Evolutionary conservation across 1,284 basidiomycete species (phyloP), one percentile per base, ranked within the genome.

Genomic region (Psilocybe mexicana): DNA sequence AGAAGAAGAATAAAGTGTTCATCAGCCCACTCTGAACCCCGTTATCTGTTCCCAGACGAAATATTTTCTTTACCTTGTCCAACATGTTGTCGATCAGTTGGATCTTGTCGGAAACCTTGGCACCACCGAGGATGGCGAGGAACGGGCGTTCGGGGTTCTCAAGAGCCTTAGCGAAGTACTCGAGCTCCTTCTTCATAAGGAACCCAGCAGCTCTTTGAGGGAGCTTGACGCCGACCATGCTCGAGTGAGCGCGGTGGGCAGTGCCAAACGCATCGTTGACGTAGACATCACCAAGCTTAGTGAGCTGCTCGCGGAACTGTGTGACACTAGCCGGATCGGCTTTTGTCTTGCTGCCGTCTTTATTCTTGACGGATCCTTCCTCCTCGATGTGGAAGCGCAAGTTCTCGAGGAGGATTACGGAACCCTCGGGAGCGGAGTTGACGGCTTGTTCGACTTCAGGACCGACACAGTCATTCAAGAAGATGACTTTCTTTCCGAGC

Each of bases 211-310:
- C 96, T 67, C 94, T 87, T 76, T 96, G 90, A n/a, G 89, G 87
- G 40, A 98, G 85, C 75, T 97, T 86, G 65, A 99, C 84, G 64
- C 96, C 96, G 67, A 99, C 97, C 94, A 99, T 98, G 68, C 93
- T 96, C 0, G 96, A 97, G 77, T 99, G 97, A 24, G 94, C 96
- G 66, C 96, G 93, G 78, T 99, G 96, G 43, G 96, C 97, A 53
- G 96, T 98, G 58, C 96, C 96, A 74, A 99, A 99, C 42, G 96
- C 97, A 73, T 99, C 96, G 80, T 99, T 99, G 74, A 99, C 83
- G 76, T 98, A 99, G 65, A 99, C 92, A 70, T 98, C 95, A 54
- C 94, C 96, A 64, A 99, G 90, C 64, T 84, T 86, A 63, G 96
- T 98, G 66, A 99, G 86, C 43, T 86, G 81, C 71, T 90, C 83